Percentiles rank a stretch among this genome's conserved stretches.
Evolutionary conservation across 768 basidiomycete species (phyloP).

Genomic region (Polyporus arcularius): DNA sequence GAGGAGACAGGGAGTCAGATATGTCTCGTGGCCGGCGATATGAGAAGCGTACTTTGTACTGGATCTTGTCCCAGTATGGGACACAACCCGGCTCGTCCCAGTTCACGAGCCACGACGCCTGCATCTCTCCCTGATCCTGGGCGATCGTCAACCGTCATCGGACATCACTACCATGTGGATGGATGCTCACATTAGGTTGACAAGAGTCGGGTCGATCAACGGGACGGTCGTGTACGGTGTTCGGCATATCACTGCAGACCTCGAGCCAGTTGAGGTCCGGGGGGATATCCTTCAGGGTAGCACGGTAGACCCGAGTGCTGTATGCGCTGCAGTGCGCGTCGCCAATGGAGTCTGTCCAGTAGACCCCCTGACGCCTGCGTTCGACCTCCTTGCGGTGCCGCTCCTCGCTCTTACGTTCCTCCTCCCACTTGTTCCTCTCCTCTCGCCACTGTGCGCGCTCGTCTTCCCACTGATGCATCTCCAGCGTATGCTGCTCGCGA

Average conservation of each 20-base stretch:
- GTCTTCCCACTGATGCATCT: not conserved
- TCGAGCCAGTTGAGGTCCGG: conserved; percentile 1
- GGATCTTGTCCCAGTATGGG: conserved; percentile 16
- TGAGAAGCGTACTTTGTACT: conserved; percentile 9
- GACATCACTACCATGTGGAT: not conserved
- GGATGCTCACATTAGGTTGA: not conserved
- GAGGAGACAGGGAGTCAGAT: not conserved
- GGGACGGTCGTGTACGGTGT: conserved; percentile 3
- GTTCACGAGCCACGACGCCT: conserved; percentile 9
- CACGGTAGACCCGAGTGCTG: conserved; percentile 13
- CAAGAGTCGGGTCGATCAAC: conserved; percentile 6
- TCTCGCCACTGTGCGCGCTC: conserved; percentile 4
- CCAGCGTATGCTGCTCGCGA: not conserved
- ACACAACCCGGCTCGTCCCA: conserved; percentile 11
- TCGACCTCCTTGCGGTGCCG: conserved; percentile 15
- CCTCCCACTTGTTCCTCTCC: conserved; percentile 10
- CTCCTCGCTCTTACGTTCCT: conserved; percentile 17
- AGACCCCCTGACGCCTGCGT: not conserved
- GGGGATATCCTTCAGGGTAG: conserved; percentile 3
- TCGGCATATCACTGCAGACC: conserved; percentile 7
- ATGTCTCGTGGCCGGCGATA: not conserved
- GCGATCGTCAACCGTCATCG: not conserved
- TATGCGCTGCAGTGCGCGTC: conserved; percentile 10
- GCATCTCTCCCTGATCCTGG: not conserved
- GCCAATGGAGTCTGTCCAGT: conserved; percentile 5